Evolutionary conservation across 2,329 filamentous ascomycete genomes (phyloP).

Genomic region (Dothideomycetes sp.): DNA sequence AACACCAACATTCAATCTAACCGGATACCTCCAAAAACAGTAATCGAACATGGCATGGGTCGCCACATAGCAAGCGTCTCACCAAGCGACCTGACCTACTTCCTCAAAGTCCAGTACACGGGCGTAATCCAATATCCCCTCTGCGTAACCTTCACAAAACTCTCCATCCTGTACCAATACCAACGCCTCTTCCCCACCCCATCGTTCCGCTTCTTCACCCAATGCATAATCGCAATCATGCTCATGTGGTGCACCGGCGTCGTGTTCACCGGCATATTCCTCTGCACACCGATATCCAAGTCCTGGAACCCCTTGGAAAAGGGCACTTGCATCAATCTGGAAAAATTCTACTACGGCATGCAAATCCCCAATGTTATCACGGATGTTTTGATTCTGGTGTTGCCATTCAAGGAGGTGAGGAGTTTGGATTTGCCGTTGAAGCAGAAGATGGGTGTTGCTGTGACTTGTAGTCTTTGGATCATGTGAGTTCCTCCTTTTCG

Average conservation of each 20-base stretch:
- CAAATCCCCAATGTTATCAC: slow-evolving; percentile 18
- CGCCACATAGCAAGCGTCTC: slow-evolving; percentile 8
- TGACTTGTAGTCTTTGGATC: slow-evolving; percentile 5
- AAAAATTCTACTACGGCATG: slow-evolving; percentile 17
- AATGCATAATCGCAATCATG: slow-evolving; percentile 12
- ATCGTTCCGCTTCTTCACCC: slow-evolving; percentile 13
- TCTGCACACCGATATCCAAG: slow-evolving; percentile 14
- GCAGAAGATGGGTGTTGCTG: slow-evolving; percentile 11
- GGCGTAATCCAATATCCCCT: slow-evolving; percentile 14
- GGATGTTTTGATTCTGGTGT: slow-evolving; percentile 15
- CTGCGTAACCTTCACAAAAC: slow-evolving; percentile 16
- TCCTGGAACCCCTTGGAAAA: slow-evolving; percentile 3
- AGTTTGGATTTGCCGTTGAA: slow-evolving; percentile 6
- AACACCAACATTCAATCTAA: too few species aligned
- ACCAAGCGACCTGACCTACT: slow-evolving; percentile 1
- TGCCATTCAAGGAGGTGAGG: slow-evolving; percentile 14
- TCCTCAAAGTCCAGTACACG: slow-evolving; percentile 14
- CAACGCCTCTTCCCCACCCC: slow-evolving; percentile 15
- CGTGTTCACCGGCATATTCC: slow-evolving; percentile 14
- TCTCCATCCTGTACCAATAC: slow-evolving; percentile 17
- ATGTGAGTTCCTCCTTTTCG: neutral
- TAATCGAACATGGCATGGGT: slow-evolving; percentile 15
- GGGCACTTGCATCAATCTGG: slow-evolving; percentile 13
- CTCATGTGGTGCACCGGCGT: slow-evolving; percentile 14
- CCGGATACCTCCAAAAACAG: too few species aligned